Percentiles rank a stretch among this genome's conserved stretches.
These are phyloP conservation scores for Linum lewisii DNA, from an alignment of 345 rosid species.

Conservation along the genomic window DNA sequence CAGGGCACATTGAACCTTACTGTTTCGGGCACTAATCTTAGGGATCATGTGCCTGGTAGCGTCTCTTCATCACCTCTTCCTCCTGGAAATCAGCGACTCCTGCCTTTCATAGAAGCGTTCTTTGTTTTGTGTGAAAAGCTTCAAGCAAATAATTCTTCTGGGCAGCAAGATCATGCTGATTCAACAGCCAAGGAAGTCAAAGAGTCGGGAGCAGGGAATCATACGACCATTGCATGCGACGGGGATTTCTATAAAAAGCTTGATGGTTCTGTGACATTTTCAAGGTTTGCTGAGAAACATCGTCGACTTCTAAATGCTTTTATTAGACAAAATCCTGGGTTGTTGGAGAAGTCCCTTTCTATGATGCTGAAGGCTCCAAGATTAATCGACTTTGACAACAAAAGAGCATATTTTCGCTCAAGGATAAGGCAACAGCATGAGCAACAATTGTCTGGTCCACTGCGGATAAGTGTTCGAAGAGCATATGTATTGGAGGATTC, in stretches of 20 bases:
- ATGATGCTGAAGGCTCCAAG: constrained; percentile 92
- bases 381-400: constrained; percentile 89
- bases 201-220: constrained; percentile 47
- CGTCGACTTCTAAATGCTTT: constrained; percentile 86
- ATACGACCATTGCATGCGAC: constrained; percentile 24
- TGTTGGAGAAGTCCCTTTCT: constrained; percentile 85
- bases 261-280: constrained; percentile 70
- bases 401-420: constrained; percentile 84
- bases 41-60: constrained; percentile 52
- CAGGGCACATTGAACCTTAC: constrained; percentile 40
- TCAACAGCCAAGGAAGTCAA: constrained; percentile 77
- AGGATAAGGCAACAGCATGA: constrained; percentile 88
- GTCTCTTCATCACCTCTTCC: constrained; percentile 67
- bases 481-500: constrained; percentile 97
- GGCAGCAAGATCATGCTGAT: constrained; percentile 62
- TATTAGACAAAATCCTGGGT: constrained; percentile 73
- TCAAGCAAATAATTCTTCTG: constrained; percentile 39
- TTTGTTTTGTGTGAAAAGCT: constrained; percentile 89
- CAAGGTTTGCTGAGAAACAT: constrained; percentile 91
- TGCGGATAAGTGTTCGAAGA: constrained; percentile 82
- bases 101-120: constrained; percentile 93
- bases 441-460: constrained; percentile 79
- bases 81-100: constrained; percentile 88
- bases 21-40: constrained; percentile 34
- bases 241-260: constrained; percentile 57